Percentiles rank a stretch among this genome's conserved stretches.
Evolutionary conservation across 2,329 filamentous ascomycete genomes (phyloP).

Genomic region (Fusarium heterosporum): DNA sequence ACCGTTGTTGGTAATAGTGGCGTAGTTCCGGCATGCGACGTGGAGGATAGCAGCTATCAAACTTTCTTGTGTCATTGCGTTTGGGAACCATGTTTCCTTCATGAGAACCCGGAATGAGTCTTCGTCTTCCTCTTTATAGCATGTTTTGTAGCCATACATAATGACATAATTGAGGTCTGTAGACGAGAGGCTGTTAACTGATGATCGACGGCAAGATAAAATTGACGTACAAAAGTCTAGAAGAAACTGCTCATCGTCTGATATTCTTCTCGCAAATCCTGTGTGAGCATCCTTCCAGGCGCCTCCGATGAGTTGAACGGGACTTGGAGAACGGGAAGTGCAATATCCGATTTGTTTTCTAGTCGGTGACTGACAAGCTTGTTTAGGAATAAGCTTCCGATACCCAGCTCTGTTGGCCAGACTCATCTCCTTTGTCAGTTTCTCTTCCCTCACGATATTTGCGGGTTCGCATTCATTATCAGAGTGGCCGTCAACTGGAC

Average conservation of each 20-base stretch:
- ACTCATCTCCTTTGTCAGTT: too few species aligned
- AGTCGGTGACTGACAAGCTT: neutral
- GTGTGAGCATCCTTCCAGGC: slow-evolving; percentile 3
- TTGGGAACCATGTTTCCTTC: slow-evolving; percentile 27
- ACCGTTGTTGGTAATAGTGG: slow-evolving; percentile 12
- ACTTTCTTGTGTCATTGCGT: slow-evolving; percentile 23
- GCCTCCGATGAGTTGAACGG: slow-evolving; percentile 4
- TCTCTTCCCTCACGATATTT: neutral
- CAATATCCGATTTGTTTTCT: neutral
- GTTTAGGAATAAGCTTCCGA: slow-evolving; percentile 6
- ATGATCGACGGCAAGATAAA: neutral
- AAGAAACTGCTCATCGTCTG: slow-evolving; percentile 21
- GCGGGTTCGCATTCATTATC: neutral
- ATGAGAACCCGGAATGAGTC: neutral
- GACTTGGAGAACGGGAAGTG: neutral
- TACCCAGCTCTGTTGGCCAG: neutral
- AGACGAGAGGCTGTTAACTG: neutral
- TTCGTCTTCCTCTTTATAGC: slow-evolving; percentile 10
- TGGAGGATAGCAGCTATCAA: slow-evolving; percentile 35
- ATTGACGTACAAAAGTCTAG: slow-evolving; percentile 16
- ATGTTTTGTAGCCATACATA: slow-evolving; percentile 14
- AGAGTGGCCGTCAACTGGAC: too few species aligned
- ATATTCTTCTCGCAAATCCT: slow-evolving; percentile 11
- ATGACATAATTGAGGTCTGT: slow-evolving; percentile 14
- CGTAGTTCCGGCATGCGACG: slow-evolving; percentile 37